phyloP scores from a whole-genome alignment of 495 filamentous ascomycete genomes.

The Penicillium waksmanii region DNA sequence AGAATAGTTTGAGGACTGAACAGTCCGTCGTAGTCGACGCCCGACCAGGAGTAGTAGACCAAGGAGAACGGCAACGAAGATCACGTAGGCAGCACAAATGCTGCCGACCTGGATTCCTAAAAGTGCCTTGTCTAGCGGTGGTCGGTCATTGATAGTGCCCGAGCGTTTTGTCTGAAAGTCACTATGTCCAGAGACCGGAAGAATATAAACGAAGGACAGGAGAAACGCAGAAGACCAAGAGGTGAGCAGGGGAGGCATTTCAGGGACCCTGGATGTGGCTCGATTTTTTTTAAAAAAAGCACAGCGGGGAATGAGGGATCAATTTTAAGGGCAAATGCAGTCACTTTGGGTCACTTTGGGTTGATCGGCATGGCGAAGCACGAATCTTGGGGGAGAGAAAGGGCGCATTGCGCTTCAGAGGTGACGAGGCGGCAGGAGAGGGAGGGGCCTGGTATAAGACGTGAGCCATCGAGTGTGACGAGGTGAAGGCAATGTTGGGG shows the following conservation, averaged over 20 bases:
- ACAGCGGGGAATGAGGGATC: constrained; percentile 18
- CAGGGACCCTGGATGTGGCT: constrained; percentile 20
- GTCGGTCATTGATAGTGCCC: constrained; percentile 12
- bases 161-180: constrained; percentile 16
- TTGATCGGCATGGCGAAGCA: constrained; percentile 32
- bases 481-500: constrained; percentile 29
- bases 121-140: constrained; percentile 53
- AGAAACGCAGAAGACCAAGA: constrained; percentile 16
- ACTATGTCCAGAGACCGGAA: constrained; percentile 15
- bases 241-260: constrained; percentile 23
- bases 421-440: constrained; percentile 30
- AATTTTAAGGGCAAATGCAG: constrained; percentile 24
- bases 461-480: constrained; percentile 36
- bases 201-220: constrained; percentile 18
- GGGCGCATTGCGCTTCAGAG: constrained; percentile 27
- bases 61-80: constrained; percentile 71
- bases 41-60: constrained; percentile 67
- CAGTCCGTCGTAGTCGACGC: constrained; percentile 57
- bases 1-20: constrained; percentile 54
- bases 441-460: constrained; percentile 30
- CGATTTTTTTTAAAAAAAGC: constrained; percentile 12
- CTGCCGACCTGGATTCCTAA: constrained; percentile 77
- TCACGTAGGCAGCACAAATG: constrained; percentile 77
- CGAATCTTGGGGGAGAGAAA: constrained; percentile 21
- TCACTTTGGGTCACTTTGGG: constrained; percentile 11